Evolutionary conservation across 805 yeast species (phyloP), one percentile per base, ranked within the genome.

Genomic region (Metschnikowia aberdeeniae): DNA sequence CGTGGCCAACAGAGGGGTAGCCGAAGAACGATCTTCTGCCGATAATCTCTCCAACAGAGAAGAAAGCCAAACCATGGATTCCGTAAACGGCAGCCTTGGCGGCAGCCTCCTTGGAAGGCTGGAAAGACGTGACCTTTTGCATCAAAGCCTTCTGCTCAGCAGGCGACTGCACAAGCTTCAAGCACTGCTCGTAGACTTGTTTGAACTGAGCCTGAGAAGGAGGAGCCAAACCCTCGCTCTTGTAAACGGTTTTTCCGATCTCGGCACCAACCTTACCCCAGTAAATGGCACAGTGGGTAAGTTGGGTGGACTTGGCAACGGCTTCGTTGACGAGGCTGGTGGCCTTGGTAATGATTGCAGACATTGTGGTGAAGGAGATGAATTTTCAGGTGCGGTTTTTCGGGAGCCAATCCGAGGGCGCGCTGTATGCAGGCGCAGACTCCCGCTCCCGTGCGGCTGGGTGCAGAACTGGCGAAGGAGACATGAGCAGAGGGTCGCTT

Each of bases 11-110:
- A 13, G 76, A 61, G 62, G 87, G 86, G 77, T 93, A 92, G 57
- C 97, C 97, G 62, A 89, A 86, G 50, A 93, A 59, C 61, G 86
- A 81, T 77, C 98, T 86, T 78, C 98, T 89, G 63, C 99, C 99
- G 62, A 93, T 77, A 57, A 90, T 81, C 78, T 93, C 99, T 65
- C 99, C 99, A 38, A 92, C 76, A 24, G 97, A 81, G 72, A 89
- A 93, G 66, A 90, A 78, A 53, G 97, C 99, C 55, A 87, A 74
- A 45, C 92, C 71, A 73, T 93, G 99, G 56, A 89, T 71, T 56
- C 81, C 82, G 70, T 80, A 82, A 40, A 90, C 84, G 58, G 84
- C 84, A 65, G 77, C 86, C 70, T 79, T 81, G 58, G 81, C 67
- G 54, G 71, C 75, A 60, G 76, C 75, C 56, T 77, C 81, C 66